Evolutionary conservation across 306 rosid genomes (phyloP).

Genomic region (Acacia crassicarpa): DNA sequence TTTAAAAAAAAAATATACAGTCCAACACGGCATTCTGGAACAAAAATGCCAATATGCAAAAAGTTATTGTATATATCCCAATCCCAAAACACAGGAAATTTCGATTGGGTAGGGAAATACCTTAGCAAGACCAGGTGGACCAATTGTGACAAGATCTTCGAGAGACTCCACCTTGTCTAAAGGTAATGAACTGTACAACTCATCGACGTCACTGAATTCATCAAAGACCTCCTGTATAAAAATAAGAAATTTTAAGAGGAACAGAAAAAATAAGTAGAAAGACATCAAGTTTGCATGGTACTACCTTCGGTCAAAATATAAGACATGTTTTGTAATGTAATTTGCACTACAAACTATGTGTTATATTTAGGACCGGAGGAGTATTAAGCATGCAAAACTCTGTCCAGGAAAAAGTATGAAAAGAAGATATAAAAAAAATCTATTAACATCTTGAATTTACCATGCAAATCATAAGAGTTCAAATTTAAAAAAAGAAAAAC

Average conservation of each 20-base stretch:
- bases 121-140: conserved; percentile 75
- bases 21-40: not conserved
- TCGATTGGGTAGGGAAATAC: conserved; percentile 32
- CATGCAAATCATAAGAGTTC: not conserved
- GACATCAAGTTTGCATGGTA: not conserved
- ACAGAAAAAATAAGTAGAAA: not conserved
- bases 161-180: conserved; percentile 84
- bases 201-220: conserved; percentile 77
- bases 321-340: too few species aligned
- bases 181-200: conserved; percentile 67
- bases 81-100: not conserved
- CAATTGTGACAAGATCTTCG: conserved; percentile 70
- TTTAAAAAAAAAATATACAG: not conserved
- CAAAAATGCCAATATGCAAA: not conserved
- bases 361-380: too few species aligned
- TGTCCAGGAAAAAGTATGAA: not conserved
- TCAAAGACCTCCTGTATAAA: conserved; percentile 69
- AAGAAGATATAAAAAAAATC: not conserved
- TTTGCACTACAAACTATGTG: too few species aligned
- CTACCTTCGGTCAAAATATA: too few species aligned
- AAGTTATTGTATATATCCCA: not conserved
- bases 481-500: conserved; percentile 32
- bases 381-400: not conserved
- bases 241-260: not conserved
- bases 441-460: not conserved